phyloP scores from a whole-genome alignment of 371 early-diverging fungal species.

The Apophysomyces elegans region DNA sequence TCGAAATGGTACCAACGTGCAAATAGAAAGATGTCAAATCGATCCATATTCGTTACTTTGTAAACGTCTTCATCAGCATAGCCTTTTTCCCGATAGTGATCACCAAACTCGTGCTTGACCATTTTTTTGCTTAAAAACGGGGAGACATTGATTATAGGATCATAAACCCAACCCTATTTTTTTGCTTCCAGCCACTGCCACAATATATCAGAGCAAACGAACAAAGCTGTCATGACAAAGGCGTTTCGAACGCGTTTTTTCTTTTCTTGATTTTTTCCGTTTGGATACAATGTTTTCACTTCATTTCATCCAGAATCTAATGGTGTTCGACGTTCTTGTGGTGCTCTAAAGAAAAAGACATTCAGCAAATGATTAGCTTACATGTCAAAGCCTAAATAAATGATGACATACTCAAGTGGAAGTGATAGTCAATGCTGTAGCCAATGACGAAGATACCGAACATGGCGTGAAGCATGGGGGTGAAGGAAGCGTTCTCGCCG shows the following conservation, averaged over 20 bases:
- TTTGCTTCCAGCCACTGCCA: neutral
- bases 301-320: constrained; percentile 31
- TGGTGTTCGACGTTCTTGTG: constrained; percentile 76
- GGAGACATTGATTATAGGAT: neutral
- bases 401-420: constrained; percentile 67
- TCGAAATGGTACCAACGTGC: too few species aligned
- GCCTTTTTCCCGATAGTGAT: too few species aligned
- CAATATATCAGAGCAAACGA: neutral
- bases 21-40: too few species aligned
- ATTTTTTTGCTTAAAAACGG: too few species aligned
- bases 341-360: constrained; percentile 53
- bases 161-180: neutral
- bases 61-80: too few species aligned
- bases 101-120: too few species aligned
- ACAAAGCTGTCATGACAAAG: neutral
- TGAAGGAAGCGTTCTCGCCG: constrained; percentile 63
- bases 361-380: constrained; percentile 7
- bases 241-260: constrained; percentile 9
- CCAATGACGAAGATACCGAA: constrained; percentile 58
- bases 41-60: too few species aligned
- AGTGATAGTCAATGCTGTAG: constrained; percentile 70
- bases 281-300: neutral
- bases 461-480: constrained; percentile 61
- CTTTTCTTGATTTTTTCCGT: neutral
- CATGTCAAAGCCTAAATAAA: neutral